Conservation (phyloP, 179 eudicot genomes). For the Patellifolia procumbens region DNA sequence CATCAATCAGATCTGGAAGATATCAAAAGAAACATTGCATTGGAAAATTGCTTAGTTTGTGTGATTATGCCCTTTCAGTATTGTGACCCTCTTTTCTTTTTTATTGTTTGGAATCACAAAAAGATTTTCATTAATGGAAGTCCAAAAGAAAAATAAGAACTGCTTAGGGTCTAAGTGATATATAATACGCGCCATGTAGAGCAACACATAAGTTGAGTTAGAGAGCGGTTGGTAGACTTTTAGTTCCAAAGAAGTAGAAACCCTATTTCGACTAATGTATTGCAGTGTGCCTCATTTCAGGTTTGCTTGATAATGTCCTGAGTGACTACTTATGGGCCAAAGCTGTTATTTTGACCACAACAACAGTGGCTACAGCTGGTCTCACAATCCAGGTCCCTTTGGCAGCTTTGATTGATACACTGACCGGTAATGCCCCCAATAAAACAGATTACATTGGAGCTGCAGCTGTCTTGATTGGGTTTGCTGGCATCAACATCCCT, state of each 20-base stretch:
- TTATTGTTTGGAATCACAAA: not conserved
- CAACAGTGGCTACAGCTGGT: conserved; percentile 98
- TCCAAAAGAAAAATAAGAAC: too few relatives aligned
- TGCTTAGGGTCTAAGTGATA: too few relatives aligned
- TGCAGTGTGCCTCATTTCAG: conserved; percentile 35
- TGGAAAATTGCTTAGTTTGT: not conserved
- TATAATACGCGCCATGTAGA: too few relatives aligned
- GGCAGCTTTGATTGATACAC: conserved; percentile 78
- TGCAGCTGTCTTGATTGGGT: conserved; percentile 80
- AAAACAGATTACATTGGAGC: conserved; percentile 72
- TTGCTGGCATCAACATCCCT: conserved; percentile 82
- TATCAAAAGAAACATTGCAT: not conserved
- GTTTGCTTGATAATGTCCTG: conserved; percentile 86
- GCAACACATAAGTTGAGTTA: too few relatives aligned
- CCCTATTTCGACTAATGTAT: not conserved
- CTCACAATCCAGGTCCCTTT: conserved; percentile 92
- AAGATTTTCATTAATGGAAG: too few relatives aligned
- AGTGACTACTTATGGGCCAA: conserved; percentile 98
- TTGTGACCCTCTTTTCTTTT: not conserved
- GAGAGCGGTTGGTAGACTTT: too few relatives aligned
- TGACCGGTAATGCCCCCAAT: conserved; percentile 69
- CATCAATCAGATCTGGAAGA: not conserved
- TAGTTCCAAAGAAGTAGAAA: too few relatives aligned
- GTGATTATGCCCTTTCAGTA: not conserved
- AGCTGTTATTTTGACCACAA: conserved; percentile 85